These are phyloP conservation scores for Oryza glaberrima DNA, from an alignment of 176 grass and related monocot species.

Conservation along the genomic window DNA sequence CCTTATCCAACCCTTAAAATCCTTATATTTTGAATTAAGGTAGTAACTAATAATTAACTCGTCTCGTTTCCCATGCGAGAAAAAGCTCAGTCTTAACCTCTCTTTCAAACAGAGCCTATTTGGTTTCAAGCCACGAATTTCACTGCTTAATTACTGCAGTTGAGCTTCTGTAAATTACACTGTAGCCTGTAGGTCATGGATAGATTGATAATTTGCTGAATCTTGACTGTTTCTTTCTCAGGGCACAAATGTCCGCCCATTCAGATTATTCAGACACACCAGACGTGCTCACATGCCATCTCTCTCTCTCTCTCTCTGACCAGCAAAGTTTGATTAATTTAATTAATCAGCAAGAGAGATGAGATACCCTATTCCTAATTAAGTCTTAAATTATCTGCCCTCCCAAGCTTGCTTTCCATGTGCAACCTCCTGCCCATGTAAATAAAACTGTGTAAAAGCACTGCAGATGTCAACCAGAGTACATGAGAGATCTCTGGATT, in stretches of 20 bases:
- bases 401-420: neutral
- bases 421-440: slow-evolving; percentile 35
- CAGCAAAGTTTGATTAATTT: neutral
- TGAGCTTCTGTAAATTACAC: neutral
- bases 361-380: neutral
- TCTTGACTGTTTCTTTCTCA: slow-evolving; percentile 19
- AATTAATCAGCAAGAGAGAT: neutral
- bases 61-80: too few relatives aligned
- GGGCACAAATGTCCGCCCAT: neutral
- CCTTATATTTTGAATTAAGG: too few relatives aligned
- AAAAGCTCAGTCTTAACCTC: too few relatives aligned
- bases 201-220: slow-evolving; percentile 17
- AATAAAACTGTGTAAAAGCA: slow-evolving; percentile 2
- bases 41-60: too few relatives aligned
- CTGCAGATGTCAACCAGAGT: slow-evolving; percentile 31
- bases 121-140: neutral
- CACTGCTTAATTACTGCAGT: neutral
- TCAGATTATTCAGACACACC: neutral
- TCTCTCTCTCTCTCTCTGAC: neutral
- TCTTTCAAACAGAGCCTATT: too few relatives aligned
- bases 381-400: neutral
- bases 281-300: neutral
- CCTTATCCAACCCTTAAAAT: too few relatives aligned
- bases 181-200: neutral
- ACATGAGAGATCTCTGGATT: neutral